Percentiles rank a stretch among this genome's conserved stretches.
These are phyloP conservation scores for Miamiensis avidus DNA, from an alignment of 169 alveolate genomes.

Conservation along the genomic window DNA sequence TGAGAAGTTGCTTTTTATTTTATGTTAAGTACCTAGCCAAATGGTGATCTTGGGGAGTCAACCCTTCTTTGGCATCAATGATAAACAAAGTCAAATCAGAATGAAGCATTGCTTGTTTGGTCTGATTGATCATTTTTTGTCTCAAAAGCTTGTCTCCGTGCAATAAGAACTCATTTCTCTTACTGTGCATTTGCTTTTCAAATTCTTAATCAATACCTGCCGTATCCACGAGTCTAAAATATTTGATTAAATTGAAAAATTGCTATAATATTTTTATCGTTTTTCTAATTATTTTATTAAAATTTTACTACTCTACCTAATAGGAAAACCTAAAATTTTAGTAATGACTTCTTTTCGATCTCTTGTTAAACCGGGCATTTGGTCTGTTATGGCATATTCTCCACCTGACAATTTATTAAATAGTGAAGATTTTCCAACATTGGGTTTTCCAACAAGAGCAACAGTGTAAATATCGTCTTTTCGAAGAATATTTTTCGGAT, in stretches of 20 bases:
- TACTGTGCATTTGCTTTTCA: neutral
- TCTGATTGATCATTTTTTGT: constrained; percentile 67
- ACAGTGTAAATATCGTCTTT: constrained; percentile 47
- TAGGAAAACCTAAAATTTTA: constrained; percentile 33
- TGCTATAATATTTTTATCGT: too few species aligned
- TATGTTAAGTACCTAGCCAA: constrained; percentile 55
- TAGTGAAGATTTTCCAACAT: constrained; percentile 75
- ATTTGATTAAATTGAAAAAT: too few species aligned
- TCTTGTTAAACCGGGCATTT: constrained; percentile 61
- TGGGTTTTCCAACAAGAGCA: constrained; percentile 65
- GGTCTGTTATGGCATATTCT: constrained; percentile 50
- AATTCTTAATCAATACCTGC: constrained; percentile 62
- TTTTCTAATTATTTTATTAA: too few species aligned
- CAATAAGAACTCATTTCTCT: constrained; percentile 11
- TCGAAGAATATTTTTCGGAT: too few species aligned
- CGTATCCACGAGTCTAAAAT: constrained; percentile 76
- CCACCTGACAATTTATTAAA: constrained; percentile 60
- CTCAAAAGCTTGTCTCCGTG: constrained; percentile 4
- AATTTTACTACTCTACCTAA: too few species aligned
- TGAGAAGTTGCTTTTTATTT: neutral
- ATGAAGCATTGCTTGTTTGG: constrained; percentile 65
- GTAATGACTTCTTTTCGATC: constrained; percentile 65
- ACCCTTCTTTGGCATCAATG: constrained; percentile 79
- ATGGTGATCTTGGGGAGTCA: constrained; percentile 69
- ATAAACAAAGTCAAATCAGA: constrained; percentile 74